Evolutionary conservation across 257 asterid species (phyloP), one percentile per base, ranked within the genome.

Genomic region (Solanum acaule): DNA sequence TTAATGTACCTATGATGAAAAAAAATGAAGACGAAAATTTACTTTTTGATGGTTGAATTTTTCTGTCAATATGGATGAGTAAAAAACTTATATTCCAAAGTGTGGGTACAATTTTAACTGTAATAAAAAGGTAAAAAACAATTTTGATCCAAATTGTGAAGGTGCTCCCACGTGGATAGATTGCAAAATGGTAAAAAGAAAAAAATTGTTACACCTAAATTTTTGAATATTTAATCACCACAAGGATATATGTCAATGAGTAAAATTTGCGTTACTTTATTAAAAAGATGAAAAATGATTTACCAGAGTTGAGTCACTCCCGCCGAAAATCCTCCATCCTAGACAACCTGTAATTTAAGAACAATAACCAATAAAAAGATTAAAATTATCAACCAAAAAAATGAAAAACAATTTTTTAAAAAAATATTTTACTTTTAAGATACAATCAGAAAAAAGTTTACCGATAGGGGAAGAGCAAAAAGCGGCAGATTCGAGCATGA

Each of bases 291-390:
- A 83, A 82, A 6, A n/a, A 44, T 76, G 68, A 83, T 90, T 82
- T 90, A 96, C 99, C 95, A 88, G 91, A 89, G 91, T 89, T 38
- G 93, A 91, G 84, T 94, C 96, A 86, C 93, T 92, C 93, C 97
- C 99, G 94, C 98, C 96, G 90, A 93, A 94, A 92, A 92, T 72
- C 87, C 93, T 93, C 98, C 96, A 92, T 68, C 92, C 90, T 90
- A 94, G 86, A 87, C 98, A 96, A 68, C 93, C 98, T 96, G 91
- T 90, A 88, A 35, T 46, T 13, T 65, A 87, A 75, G 29, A 49
- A 56, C 44, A 76, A 90, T 27, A 77, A 56, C 72, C 76, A 61
- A 87, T 82, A 38, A 27, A 33, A 70, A 86, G 35, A 31, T 71
- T 70, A 56, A 52, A 67, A 20, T 68, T 84, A 79, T 29, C 78